phyloP scores from a whole-genome alignment of 2,329 filamentous ascomycete genomes.

The Sarocladiaceae sp. region DNA sequence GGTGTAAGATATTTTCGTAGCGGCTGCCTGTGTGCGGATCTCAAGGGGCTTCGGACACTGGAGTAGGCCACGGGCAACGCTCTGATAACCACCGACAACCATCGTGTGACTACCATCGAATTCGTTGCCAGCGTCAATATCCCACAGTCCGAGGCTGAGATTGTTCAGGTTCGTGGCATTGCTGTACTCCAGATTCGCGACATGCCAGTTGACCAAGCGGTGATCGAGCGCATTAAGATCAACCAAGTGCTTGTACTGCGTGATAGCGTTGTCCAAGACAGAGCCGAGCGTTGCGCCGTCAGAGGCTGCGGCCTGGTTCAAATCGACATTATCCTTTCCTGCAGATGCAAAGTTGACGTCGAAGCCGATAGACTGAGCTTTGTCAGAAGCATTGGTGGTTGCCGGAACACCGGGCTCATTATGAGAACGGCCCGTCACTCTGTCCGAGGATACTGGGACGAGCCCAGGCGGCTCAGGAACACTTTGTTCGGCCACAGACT shows the following conservation, averaged over 20 bases:
- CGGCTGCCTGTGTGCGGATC: conserved; percentile 67
- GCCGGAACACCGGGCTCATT: conserved; percentile 65
- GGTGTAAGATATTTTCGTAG: conserved; percentile 68
- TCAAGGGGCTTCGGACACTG: conserved; percentile 73
- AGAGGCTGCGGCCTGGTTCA: conserved; percentile 60
- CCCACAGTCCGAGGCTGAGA: conserved; percentile 87
- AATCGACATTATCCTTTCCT: conserved; percentile 63
- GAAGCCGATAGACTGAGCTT: conserved; percentile 82
- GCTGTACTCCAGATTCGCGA: conserved; percentile 96
- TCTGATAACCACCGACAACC: conserved; percentile 90
- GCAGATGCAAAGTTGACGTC: conserved; percentile 59
- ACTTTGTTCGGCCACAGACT: conserved; percentile 49
- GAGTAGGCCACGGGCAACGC: conserved; percentile 82
- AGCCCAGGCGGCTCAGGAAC: conserved; percentile 50
- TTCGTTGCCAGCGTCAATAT: conserved; percentile 96
- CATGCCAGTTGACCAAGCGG: conserved; percentile 93
- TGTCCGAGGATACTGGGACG: conserved; percentile 61
- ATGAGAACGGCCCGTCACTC: conserved; percentile 68
- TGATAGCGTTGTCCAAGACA: conserved; percentile 88
- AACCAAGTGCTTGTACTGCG: conserved; percentile 79
- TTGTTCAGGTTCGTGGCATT: conserved; percentile 86
- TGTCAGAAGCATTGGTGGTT: conserved; percentile 69
- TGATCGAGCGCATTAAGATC: conserved; percentile 83
- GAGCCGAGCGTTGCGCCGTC: conserved; percentile 75
- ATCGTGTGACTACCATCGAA: conserved; percentile 95